Conservation (phyloP, 2,329 filamentous ascomycete genomes). For the Beauveria australis region DNA sequence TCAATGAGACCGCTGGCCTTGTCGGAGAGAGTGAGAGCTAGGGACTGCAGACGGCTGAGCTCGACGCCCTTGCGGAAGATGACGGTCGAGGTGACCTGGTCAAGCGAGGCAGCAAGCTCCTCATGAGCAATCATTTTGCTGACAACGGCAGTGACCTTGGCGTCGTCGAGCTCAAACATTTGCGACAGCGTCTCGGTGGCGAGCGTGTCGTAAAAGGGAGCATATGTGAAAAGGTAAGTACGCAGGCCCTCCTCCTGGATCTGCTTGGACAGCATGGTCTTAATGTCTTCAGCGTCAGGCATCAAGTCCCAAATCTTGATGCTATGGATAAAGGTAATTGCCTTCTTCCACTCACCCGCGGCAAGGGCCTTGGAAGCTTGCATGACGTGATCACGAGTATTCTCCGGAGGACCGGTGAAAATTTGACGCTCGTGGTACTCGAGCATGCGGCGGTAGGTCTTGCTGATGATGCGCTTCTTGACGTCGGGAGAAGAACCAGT, state of each 20-base stretch:
- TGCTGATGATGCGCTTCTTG: constrained; percentile 96
- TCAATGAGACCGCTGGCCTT: constrained; percentile 96
- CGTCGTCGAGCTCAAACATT: constrained; percentile 91
- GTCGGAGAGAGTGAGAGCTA: constrained; percentile 88
- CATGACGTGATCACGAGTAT: constrained; percentile 98
- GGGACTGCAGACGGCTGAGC: constrained; percentile 87
- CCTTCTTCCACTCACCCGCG: constrained; percentile 97
- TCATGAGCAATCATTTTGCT: constrained; percentile 99
- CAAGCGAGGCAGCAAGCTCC: constrained; percentile 88
- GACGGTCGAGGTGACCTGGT: constrained; percentile 94
- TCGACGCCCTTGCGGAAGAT: constrained; percentile 99
- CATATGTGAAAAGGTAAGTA: constrained; percentile 98
- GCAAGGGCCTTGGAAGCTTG: constrained; percentile 96
- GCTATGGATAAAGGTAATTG: constrained; percentile 83
- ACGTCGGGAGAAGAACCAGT: constrained; percentile 94
- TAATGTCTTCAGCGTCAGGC: constrained; percentile 86
- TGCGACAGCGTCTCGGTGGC: constrained; percentile 73
- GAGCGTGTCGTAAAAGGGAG: constrained; percentile 97
- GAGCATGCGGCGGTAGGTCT: constrained; percentile 97
- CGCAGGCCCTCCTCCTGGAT: constrained; percentile 97
- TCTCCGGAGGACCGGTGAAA: constrained; percentile 96
- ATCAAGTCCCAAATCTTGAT: constrained; percentile 99
- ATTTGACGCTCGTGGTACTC: constrained; percentile 99
- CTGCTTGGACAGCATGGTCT: constrained; percentile 93
- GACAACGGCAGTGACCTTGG: constrained; percentile 90